A percentile compares a stretch with the other conserved stretches of the same genome.
Conservation (phyloP, 345 rosid genomes). For the Boechera divaricarpa region DNA sequence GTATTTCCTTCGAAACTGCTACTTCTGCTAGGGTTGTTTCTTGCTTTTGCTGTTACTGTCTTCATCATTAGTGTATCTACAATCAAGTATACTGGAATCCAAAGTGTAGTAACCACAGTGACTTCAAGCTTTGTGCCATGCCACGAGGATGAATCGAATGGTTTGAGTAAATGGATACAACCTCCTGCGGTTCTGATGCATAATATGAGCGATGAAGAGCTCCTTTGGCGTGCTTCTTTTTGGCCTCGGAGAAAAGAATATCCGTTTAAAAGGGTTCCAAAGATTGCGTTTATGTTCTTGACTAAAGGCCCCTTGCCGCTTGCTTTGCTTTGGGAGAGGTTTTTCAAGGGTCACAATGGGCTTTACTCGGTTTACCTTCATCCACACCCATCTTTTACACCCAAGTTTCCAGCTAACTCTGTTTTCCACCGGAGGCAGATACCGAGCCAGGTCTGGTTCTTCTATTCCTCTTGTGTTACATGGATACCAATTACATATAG, state of each 20-base stretch:
- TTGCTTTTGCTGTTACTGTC: conserved; percentile 60
- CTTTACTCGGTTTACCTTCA: conserved; percentile 83
- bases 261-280: conserved; percentile 78
- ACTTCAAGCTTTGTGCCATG: conserved; percentile 62
- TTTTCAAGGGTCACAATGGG: conserved; percentile 76
- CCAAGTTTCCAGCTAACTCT: conserved; percentile 61
- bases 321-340: conserved; percentile 92
- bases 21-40: conserved; percentile 57
- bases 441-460: conserved; percentile 77
- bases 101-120: conserved; percentile 52
- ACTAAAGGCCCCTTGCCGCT: conserved; percentile 92
- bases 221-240: conserved; percentile 87
- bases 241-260: conserved; percentile 66
- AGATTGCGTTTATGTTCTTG: conserved; percentile 97
- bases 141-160: conserved; percentile 41
- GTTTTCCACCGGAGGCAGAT: conserved; percentile 77
- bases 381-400: conserved; percentile 71
- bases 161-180: conserved; percentile 63
- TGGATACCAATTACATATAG: neutral
- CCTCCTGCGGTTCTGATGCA: conserved; percentile 71
- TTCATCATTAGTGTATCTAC: conserved; percentile 72
- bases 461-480: neutral
- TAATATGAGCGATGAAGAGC: conserved; percentile 74
- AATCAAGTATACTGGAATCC: conserved; percentile 63
- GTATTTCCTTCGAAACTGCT: conserved; percentile 60